Evolutionary conservation across 257 asterid species (phyloP), one percentile per base, ranked within the genome.

Genomic region (Cruciata laevipes): DNA sequence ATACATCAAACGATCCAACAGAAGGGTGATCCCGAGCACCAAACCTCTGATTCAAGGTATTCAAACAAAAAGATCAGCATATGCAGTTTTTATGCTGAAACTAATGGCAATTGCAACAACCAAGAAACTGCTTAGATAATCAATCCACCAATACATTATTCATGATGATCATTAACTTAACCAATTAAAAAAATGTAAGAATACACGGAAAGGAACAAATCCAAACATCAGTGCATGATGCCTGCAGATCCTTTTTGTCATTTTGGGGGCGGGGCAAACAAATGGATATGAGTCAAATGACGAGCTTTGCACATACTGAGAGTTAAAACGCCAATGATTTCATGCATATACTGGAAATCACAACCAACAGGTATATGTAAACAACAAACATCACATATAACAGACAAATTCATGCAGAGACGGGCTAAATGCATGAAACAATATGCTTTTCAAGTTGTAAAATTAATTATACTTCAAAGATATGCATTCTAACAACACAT

Each of bases 1-100:
- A 18, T 93, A 93, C 74, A 93, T 81, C 78, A 83, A 80, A 58
- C 84, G 89, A 78, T 93, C 99, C 77, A 90, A 69, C 72, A 93
- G 64, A 67, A 82, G 78, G 35, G 95, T 85, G 74, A 93, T 67
- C 66, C 94, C 99, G 61, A 93, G 82, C 72, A 90, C 87, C 73
- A 75, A 71, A 18, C 65, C 75, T 86, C 99, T 90, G 89, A 80
- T 71, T 63, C 73, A 77, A 78, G 59, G 66, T 65, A 72, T 74
- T 74, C 49, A 69, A 64, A 84, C 60, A 33, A 61, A 69, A 57
- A 67, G 72, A 66, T 75, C 64, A 80, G 66, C 57, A 70, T 58
- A 68, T 38, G 66, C 57, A 59, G 16, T 40, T 9, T 37, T 40
- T 40, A 49, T 8, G 30, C 18, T 49, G 56, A 60, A 13, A 51